A percentile compares a stretch with the other conserved stretches of the same genome.
Conservation (phyloP, 1,139 yeast species). For the Meyerozyma carpophila region DNA sequence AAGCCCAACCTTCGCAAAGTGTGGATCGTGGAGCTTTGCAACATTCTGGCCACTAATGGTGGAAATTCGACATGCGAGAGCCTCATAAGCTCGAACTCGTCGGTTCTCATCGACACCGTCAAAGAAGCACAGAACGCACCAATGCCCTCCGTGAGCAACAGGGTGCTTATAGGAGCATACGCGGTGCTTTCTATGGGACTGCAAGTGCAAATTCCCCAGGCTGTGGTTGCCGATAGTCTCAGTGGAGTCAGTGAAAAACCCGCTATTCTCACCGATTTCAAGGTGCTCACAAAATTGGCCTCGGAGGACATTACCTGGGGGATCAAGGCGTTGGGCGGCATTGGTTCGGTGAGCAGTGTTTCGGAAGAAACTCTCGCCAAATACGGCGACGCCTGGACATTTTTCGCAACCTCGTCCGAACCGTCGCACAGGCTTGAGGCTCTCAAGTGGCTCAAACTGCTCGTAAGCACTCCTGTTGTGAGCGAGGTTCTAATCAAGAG, state of each 20-base stretch:
- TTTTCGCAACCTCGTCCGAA: constrained; percentile 35
- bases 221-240: constrained; percentile 19
- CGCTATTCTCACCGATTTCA: constrained; percentile 39
- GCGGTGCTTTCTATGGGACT: constrained; percentile 23
- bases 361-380: constrained; percentile 7
- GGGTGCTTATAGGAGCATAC: constrained; percentile 45
- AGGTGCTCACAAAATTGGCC: constrained; percentile 45
- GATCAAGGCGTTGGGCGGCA: constrained; percentile 32
- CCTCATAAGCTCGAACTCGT: constrained; percentile 18
- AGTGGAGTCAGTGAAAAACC: constrained; percentile 31
- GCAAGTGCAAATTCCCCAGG: constrained; percentile 4
- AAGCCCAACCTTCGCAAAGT: constrained; percentile 56
- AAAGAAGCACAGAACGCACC: constrained; percentile 45
- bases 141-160: constrained; percentile 41
- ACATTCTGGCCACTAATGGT: constrained; percentile 9
- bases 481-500: constrained; percentile 14
- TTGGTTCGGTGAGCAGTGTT: constrained; percentile 6
- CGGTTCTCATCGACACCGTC: constrained; percentile 30
- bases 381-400: constrained; percentile 38
- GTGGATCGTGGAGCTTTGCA: constrained; percentile 60
- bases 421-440: constrained; percentile 29
- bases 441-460: constrained; percentile 18
- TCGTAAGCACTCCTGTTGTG: constrained; percentile 17
- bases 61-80: constrained; percentile 4
- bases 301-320: constrained; percentile 47